Conservation (phyloP, 768 basidiomycete species). For the Xerocomellus dryophilus region DNA sequence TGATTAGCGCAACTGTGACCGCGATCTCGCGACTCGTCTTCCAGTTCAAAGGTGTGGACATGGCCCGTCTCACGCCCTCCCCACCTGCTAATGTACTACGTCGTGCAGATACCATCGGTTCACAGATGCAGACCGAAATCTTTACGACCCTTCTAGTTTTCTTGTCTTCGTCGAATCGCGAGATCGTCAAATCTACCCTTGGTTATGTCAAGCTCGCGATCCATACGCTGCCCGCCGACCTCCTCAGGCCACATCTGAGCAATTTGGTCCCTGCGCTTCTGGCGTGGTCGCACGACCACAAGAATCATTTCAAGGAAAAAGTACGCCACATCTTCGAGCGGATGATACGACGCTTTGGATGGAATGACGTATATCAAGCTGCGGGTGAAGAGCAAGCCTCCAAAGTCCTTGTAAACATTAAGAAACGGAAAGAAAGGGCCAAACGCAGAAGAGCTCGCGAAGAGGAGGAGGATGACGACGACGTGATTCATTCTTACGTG, state of each 20-base stretch:
- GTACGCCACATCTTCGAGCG: constrained; percentile 97
- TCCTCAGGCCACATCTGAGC: constrained; percentile 74
- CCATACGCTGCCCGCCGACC: constrained; percentile 71
- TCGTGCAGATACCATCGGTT: constrained; percentile 59
- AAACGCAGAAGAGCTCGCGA: constrained; percentile 78
- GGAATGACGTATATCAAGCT: constrained; percentile 75
- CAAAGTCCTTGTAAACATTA: constrained; percentile 91
- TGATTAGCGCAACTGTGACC: constrained; percentile 97
- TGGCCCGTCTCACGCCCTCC: not conserved
- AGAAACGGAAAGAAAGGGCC: constrained; percentile 90
- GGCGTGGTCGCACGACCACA: constrained; percentile 94
- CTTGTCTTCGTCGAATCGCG: constrained; percentile 89
- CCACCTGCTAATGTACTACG: not conserved
- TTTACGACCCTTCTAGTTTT: constrained; percentile 86
- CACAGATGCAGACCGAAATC: constrained; percentile 77
- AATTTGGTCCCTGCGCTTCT: constrained; percentile 81
- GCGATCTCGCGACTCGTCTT: constrained; percentile 91
- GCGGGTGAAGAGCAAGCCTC: constrained; percentile 75
- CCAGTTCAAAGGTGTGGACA: constrained; percentile 80
- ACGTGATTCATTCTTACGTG: constrained; percentile 27
- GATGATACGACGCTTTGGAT: constrained; percentile 87
- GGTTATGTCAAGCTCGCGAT: constrained; percentile 93
- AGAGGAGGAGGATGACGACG: constrained; percentile 58
- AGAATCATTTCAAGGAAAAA: constrained; percentile 97
- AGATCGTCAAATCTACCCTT: constrained; percentile 95